Conservation (phyloP, 495 filamentous ascomycete species). For the Penicillium manginii region DNA sequence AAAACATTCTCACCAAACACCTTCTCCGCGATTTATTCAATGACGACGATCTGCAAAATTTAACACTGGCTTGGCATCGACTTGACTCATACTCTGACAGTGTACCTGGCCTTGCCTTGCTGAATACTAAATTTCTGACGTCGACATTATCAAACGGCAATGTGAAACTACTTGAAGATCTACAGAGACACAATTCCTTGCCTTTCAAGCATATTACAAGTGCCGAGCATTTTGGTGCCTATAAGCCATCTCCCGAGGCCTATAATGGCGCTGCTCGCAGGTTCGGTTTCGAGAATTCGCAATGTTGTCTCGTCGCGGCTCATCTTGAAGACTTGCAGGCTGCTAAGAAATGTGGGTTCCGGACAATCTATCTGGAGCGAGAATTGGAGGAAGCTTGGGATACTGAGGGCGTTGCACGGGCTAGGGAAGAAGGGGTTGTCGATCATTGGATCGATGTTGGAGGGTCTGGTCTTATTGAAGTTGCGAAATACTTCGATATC, state of each 20-base stretch:
- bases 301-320: conserved; percentile 73
- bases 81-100: conserved; percentile 22
- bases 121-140: conserved; percentile 54
- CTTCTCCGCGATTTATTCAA: conserved; percentile 18
- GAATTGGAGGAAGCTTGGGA: conserved; percentile 61
- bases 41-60: conserved; percentile 19
- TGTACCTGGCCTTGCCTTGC: conserved; percentile 28
- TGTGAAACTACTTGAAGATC: conserved; percentile 60
- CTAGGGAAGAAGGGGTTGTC: conserved; percentile 24
- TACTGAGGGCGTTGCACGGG: conserved; percentile 15
- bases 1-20: conserved; percentile 14
- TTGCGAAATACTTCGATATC: conserved; percentile 15
- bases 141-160: conserved; percentile 74
- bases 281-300: conserved; percentile 53
- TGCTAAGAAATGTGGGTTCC: conserved; percentile 60
- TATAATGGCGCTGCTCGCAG: conserved; percentile 63
- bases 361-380: conserved; percentile 71
- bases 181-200: conserved; percentile 54
- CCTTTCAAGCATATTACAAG: conserved; percentile 61
- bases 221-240: conserved; percentile 65
- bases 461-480: conserved; percentile 22
- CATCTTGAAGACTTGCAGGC: conserved; percentile 67
- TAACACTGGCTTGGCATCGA: conserved; percentile 27
- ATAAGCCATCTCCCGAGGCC: conserved; percentile 67
- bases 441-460: conserved; percentile 22